These are phyloP conservation scores for Neofusicoccum umdonicola DNA, from an alignment of 2,329 filamentous ascomycete species.

Conservation along the genomic window DNA sequence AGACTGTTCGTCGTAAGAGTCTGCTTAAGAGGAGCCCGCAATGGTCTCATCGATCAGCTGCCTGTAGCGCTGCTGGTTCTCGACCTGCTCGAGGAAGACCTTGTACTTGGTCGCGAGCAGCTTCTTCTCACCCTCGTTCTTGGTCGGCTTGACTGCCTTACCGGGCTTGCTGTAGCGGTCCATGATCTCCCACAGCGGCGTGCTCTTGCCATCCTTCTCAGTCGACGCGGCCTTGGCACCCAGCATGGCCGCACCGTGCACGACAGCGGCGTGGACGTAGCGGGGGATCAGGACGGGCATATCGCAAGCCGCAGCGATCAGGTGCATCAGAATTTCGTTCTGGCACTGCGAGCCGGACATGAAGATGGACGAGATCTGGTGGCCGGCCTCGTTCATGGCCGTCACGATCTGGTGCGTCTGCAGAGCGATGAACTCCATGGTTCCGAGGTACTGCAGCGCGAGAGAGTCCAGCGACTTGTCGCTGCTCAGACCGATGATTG, in stretches of 20 bases:
- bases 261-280: slow-evolving; percentile 93
- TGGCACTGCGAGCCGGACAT: slow-evolving; percentile 99
- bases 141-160: slow-evolving; percentile 73
- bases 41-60: slow-evolving; percentile 66
- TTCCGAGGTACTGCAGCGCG: slow-evolving; percentile 89
- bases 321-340: slow-evolving; percentile 85
- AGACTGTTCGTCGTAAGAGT: too few species aligned
- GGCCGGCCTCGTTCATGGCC: slow-evolving; percentile 86
- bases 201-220: slow-evolving; percentile 71
- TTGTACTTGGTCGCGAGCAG: slow-evolving; percentile 87
- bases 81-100: slow-evolving; percentile 91
- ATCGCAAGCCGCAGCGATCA: slow-evolving; percentile 84
- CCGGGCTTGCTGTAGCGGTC: slow-evolving; percentile 95
- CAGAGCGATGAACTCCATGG: slow-evolving; percentile 96
- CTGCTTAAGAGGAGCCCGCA: slow-evolving; percentile 24
- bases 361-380: slow-evolving; percentile 88
- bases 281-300: slow-evolving; percentile 92
- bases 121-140: slow-evolving; percentile 70
- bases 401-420: slow-evolving; percentile 95
- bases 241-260: slow-evolving; percentile 97
- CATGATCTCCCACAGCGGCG: slow-evolving; percentile 95
- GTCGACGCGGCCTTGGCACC: slow-evolving; percentile 94
- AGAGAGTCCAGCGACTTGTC: slow-evolving; percentile 86
- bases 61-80: slow-evolving; percentile 79
- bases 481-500: slow-evolving; percentile 79